phyloP scores from a whole-genome alignment of 352 stramenopile genomes.

The Phytopythium kandeliae region DNA sequence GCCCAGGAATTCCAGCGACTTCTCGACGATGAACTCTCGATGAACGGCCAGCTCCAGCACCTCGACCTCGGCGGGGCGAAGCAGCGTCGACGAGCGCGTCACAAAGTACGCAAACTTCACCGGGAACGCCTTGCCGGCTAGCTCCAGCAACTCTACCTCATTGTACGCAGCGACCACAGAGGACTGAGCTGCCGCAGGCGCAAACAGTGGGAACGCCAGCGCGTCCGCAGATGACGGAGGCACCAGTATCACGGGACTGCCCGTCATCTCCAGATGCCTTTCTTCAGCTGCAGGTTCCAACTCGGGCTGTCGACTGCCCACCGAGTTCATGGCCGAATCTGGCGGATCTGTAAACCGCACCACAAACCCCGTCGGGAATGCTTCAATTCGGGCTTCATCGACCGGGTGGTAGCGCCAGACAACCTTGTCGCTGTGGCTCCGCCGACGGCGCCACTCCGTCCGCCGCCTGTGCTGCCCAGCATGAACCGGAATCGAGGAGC shows the following conservation, averaged over 20 bases:
- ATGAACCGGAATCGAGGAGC: background rate
- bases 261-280: too few species aligned
- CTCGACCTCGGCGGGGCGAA: constrained; percentile 37
- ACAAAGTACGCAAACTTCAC: constrained; percentile 53
- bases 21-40: constrained; percentile 35
- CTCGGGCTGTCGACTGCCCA: background rate
- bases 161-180: background rate
- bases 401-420: constrained; percentile 8
- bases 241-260: background rate
- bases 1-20: constrained; percentile 46
- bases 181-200: background rate
- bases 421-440: constrained; percentile 1
- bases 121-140: constrained; percentile 35
- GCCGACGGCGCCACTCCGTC: constrained; percentile 15
- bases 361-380: background rate
- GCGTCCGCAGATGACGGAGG: constrained; percentile 5
- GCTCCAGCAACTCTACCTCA: constrained; percentile 19
- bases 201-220: constrained; percentile 12
- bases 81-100: constrained; percentile 20
- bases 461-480: constrained; percentile 9
- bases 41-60: constrained; percentile 34
- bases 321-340: background rate
- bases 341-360: background rate
- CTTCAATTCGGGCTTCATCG: background rate
- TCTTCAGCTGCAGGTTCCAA: background rate